Conservation (phyloP, 2,329 filamentous ascomycete genomes). For the Pseudofabraea citricarpa region DNA sequence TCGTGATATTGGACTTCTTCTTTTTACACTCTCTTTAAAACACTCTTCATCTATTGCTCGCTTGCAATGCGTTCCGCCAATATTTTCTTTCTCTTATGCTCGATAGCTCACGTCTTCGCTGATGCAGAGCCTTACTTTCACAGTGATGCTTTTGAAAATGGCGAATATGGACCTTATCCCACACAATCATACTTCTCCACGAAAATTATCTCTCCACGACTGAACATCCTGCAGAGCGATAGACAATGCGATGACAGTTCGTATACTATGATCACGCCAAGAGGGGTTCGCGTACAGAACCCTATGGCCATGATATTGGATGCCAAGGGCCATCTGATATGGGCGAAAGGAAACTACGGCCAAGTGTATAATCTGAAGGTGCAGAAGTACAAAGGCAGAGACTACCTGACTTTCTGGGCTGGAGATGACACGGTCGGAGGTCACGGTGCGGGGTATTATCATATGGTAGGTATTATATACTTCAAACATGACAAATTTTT, state of each 20-base stretch:
- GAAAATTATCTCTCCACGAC: constrained; percentile 29
- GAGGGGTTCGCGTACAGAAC: constrained; percentile 27
- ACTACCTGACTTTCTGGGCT: constrained; percentile 45
- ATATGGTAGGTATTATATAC: constrained; percentile 33
- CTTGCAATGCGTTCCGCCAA: not conserved
- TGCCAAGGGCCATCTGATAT: constrained; percentile 37
- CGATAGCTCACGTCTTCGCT: not conserved
- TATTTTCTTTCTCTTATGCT: not conserved
- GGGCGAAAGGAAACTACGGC: constrained; percentile 32
- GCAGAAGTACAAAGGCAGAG: constrained; percentile 36
- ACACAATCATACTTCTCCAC: constrained; percentile 29
- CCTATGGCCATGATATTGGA: constrained; percentile 40
- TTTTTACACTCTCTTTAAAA: not conserved
- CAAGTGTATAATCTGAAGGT: constrained; percentile 41
- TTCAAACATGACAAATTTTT: not conserved
- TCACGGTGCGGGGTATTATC: constrained; percentile 40
- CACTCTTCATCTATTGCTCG: not conserved
- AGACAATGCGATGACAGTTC: constrained; percentile 32
- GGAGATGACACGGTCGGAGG: constrained; percentile 40
- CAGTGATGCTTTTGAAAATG: constrained; percentile 28
- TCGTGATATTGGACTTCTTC: not conserved
- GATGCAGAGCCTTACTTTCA: constrained; percentile 2
- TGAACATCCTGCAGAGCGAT: constrained; percentile 25
- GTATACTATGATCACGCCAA: constrained; percentile 36
- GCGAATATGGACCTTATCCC: constrained; percentile 30